phyloP scores from a whole-genome alignment of 345 rosid species.

The Draba incana region DNA sequence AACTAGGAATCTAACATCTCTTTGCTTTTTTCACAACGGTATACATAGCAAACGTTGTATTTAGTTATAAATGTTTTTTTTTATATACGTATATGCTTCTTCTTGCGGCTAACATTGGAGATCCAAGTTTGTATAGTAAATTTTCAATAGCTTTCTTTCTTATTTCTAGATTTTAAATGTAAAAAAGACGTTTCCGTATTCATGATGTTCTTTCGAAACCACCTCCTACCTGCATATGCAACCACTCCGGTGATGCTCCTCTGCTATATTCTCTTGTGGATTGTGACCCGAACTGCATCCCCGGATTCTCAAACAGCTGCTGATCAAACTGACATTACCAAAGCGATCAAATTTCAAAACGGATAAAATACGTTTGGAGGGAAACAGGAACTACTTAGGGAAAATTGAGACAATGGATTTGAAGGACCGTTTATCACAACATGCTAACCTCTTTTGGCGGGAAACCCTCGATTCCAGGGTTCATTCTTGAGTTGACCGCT shows the following conservation, averaged over 20 bases:
- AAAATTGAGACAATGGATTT: background rate
- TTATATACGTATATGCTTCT: conserved; percentile 25
- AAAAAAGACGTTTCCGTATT: conserved; percentile 28
- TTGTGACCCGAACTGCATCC: conserved; percentile 63
- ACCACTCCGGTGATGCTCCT: conserved; percentile 82
- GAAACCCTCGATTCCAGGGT: conserved; percentile 63
- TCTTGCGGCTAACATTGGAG: conserved; percentile 8
- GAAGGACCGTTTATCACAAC: background rate
- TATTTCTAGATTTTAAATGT: conserved; percentile 1
- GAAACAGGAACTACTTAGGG: background rate
- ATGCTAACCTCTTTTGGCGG: conserved; percentile 68
- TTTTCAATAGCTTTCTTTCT: conserved; percentile 9
- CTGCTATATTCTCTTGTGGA: conserved; percentile 66
- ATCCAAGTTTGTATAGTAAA: conserved; percentile 9
- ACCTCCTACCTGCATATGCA: conserved; percentile 88
- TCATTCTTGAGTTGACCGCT: conserved; percentile 76
- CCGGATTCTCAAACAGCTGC: conserved; percentile 59
- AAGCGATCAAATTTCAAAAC: background rate
- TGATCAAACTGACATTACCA: conserved; percentile 59
- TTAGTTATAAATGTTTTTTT: background rate
- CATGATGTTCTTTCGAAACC: conserved; percentile 61
- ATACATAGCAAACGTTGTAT: conserved; percentile 7
- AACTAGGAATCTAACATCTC: conserved; percentile 20
- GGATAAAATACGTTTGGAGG: background rate
- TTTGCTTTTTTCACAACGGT: conserved; percentile 1